These are phyloP conservation scores for Penicillium sp. DNA, from an alignment of 2,329 filamentous ascomycete species.

Conservation along the genomic window DNA sequence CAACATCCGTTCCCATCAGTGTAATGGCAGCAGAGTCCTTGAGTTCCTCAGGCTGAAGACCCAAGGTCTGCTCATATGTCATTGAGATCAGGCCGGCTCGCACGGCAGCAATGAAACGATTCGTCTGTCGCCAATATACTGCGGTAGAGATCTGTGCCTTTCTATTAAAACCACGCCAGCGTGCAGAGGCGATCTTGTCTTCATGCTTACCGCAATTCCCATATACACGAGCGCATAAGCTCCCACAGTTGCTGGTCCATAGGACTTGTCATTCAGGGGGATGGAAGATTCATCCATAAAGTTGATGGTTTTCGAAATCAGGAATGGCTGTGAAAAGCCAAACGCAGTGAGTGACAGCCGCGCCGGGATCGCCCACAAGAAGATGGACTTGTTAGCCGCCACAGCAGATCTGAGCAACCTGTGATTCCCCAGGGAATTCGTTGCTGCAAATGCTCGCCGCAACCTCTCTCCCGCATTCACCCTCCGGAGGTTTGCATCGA, in stretches of 20 bases:
- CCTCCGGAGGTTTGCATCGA: constrained; percentile 26
- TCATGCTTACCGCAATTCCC: constrained; percentile 33
- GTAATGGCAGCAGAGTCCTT: constrained; percentile 42
- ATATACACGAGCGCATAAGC: constrained; percentile 39
- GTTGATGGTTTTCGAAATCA: constrained; percentile 26
- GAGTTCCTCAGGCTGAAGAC: constrained; percentile 36
- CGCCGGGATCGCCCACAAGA: constrained; percentile 26
- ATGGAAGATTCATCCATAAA: constrained; percentile 12
- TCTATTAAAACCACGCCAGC: no score
- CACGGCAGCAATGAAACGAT: constrained; percentile 38
- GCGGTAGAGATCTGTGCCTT: constrained; percentile 16
- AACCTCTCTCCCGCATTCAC: constrained; percentile 1
- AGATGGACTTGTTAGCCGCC: constrained; percentile 9
- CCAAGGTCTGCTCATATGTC: constrained; percentile 44
- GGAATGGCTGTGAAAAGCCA: constrained; percentile 32
- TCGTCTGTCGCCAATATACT: constrained; percentile 34
- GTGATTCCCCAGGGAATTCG: constrained; percentile 1
- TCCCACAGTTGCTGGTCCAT: constrained; percentile 32
- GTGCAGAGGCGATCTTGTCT: no score
- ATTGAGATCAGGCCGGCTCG: constrained; percentile 41
- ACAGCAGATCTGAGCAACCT: constrained; percentile 9
- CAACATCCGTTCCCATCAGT: constrained; percentile 49
- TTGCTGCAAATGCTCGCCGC: constrained; percentile 2
- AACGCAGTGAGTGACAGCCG: constrained; percentile 17
- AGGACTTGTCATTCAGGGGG: constrained; percentile 7